phyloP scores from a whole-genome alignment of 2,329 filamentous ascomycete genomes.

The Magnaporthales sp. region DNA sequence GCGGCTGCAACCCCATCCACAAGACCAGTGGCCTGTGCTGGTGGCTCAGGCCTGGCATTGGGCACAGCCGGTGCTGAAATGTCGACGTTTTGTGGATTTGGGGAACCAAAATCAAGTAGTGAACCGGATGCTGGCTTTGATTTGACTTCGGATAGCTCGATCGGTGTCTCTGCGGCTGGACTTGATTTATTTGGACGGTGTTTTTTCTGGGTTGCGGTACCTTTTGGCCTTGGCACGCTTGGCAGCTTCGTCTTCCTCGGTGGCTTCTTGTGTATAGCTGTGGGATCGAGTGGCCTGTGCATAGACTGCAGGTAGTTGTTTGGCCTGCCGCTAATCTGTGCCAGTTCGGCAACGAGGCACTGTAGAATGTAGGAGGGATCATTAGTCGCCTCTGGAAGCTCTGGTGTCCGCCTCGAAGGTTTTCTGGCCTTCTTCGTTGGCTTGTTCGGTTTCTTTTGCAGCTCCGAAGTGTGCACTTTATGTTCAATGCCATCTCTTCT shows the following conservation, averaged over 20 bases:
- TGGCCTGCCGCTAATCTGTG: slow-evolving; percentile 20
- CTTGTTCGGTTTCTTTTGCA: background rate
- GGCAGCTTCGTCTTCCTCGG: background rate
- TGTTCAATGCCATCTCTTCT: background rate
- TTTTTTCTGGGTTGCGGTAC: background rate
- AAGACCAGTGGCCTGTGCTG: background rate
- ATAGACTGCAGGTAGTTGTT: slow-evolving; percentile 9
- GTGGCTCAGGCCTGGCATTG: background rate
- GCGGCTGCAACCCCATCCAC: slow-evolving; percentile 27
- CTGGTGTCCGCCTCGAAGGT: background rate
- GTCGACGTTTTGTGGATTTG: background rate
- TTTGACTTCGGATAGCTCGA: background rate
- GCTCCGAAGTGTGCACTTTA: background rate
- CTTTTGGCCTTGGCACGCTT: background rate
- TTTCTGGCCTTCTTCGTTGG: background rate
- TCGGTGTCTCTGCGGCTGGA: background rate
- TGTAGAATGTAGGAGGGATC: background rate
- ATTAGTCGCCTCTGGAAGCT: background rate
- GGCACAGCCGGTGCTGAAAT: background rate
- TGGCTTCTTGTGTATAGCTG: background rate
- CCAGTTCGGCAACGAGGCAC: slow-evolving; percentile 20
- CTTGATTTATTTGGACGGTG: background rate
- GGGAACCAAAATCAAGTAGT: background rate
- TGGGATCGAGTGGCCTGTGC: background rate
- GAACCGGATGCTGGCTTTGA: background rate